Evolutionary conservation across 257 asterid species (phyloP), one percentile per base, ranked within the genome.

Genomic region (Solanum dulcamara): DNA sequence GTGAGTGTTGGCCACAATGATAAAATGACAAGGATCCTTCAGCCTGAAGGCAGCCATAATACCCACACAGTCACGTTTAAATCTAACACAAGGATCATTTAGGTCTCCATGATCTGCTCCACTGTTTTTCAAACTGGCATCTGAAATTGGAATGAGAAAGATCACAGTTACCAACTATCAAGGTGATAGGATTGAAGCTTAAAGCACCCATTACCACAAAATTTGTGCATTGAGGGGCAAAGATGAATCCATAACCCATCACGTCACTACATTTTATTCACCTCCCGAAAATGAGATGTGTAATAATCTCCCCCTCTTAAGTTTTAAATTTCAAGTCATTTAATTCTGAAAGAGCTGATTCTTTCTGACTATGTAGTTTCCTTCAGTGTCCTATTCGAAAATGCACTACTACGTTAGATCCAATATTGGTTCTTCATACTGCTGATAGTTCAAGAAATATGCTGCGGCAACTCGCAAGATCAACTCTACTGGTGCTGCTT

Each of bases 51-150:
- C 97, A 60, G 97, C 95, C 97, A 96, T 92, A 62, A 86, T 89
- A 86, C 99, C 98, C 74, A 95, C 98, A 85, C 98, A 96, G 83
- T 96, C 98, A 83, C 99, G 99, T 90, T 95, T 96, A 77, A 96
- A 89, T 90, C 98, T 92, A 37, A 92, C 92, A 74, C 93, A 90
- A 86, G 97, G 98, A 87, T 95, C 98, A 72, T 91, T 90, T 77
- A 93, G 92, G 89, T 94, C 97, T 86, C 97, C 97, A 71, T 30
- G 90, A 81, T 90, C 95, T 59, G 30, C 70, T 87, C 17, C 86
- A 79, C 55, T 84, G 85, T 85, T 88, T 88, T 89, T 89, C 88
- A 14, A 50, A 87, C 80, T 81, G 66, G 75, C 60, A 87, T 86
- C 94, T 90, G 91, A 88, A 92, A 86, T 87, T 32, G 42, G 53